Conservation (phyloP, 768 basidiomycete species). For the Stropharia rugosoannulata region DNA sequence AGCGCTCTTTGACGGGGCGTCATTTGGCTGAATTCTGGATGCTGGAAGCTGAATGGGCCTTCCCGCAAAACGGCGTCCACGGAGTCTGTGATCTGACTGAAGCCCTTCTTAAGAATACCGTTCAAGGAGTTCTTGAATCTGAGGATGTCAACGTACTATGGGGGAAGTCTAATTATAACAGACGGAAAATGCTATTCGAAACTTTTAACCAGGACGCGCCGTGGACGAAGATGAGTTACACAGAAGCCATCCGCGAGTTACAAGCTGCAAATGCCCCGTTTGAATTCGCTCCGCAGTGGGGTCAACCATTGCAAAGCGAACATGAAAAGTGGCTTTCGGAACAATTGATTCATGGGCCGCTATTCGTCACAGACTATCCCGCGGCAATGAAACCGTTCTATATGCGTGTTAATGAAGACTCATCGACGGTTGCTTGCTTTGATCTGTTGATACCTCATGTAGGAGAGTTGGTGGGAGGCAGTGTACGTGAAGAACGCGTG, state of each 20-base stretch:
- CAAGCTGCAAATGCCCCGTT: conserved; percentile 38
- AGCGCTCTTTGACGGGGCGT: conserved; percentile 82
- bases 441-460: conserved; percentile 87
- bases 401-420: conserved; percentile 68
- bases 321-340: conserved; percentile 93
- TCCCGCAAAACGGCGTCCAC: conserved; percentile 37
- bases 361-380: conserved; percentile 94
- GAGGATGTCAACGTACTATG: conserved; percentile 37
- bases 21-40: conserved; percentile 99
- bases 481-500: conserved; percentile 77
- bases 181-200: conserved; percentile 31
- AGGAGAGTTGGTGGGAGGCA: conserved; percentile 92
- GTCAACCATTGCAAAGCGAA: conserved; percentile 75
- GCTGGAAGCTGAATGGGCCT: conserved; percentile 93
- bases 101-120: conserved; percentile 27
- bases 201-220: conserved; percentile 31
- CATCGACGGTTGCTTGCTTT: conserved; percentile 78
- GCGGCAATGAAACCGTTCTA: conserved; percentile 88
- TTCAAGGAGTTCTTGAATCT: conserved; percentile 15
- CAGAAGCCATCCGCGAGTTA: conserved; percentile 67
- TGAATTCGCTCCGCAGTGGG: conserved; percentile 62
- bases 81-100: conserved; percentile 42
- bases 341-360: conserved; percentile 62
- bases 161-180: conserved; percentile 36
- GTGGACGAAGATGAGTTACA: conserved; percentile 81